phyloP scores from a whole-genome alignment of 805 yeast species.

The Starmerella kuoi region DNA sequence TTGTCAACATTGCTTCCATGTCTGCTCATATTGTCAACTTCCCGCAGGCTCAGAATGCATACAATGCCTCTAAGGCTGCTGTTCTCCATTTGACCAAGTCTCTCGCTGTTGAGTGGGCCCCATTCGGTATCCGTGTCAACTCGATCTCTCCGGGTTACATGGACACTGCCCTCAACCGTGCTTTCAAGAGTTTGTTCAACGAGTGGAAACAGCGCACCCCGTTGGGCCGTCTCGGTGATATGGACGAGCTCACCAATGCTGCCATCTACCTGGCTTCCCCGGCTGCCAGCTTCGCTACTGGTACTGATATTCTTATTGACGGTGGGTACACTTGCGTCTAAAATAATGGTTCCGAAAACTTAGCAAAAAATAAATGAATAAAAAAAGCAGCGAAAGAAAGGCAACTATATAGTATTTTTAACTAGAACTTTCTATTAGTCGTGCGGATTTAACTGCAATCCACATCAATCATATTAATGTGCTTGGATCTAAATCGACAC shows the following conservation, averaged over 20 bases:
- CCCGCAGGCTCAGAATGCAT: constrained; percentile 61
- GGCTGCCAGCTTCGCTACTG: constrained; percentile 52
- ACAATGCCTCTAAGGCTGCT: constrained; percentile 64
- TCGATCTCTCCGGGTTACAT: constrained; percentile 59
- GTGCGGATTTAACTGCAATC: too few species aligned
- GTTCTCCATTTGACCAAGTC: constrained; percentile 55
- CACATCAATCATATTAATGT: too few species aligned
- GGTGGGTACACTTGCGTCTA: constrained; percentile 41
- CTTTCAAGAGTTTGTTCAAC: constrained; percentile 38
- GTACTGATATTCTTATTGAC: constrained; percentile 54
- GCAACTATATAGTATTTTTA: neutral
- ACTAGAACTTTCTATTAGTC: too few species aligned
- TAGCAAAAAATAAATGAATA: too few species aligned
- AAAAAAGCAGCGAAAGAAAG: too few species aligned
- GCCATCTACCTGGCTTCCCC: constrained; percentile 48
- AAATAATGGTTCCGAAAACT: too few species aligned
- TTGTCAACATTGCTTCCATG: constrained; percentile 58
- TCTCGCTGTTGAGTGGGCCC: constrained; percentile 67
- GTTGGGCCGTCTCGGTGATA: constrained; percentile 57
- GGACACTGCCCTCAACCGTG: constrained; percentile 55
- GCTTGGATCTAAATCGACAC: too few species aligned
- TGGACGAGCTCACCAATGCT: constrained; percentile 56
- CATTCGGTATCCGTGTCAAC: constrained; percentile 52
- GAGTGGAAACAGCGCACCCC: constrained; percentile 59
- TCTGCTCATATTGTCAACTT: constrained; percentile 59